Evolutionary conservation across 208 protist genomes (phyloP).

Genomic region (Trichomonas tenax): DNA sequence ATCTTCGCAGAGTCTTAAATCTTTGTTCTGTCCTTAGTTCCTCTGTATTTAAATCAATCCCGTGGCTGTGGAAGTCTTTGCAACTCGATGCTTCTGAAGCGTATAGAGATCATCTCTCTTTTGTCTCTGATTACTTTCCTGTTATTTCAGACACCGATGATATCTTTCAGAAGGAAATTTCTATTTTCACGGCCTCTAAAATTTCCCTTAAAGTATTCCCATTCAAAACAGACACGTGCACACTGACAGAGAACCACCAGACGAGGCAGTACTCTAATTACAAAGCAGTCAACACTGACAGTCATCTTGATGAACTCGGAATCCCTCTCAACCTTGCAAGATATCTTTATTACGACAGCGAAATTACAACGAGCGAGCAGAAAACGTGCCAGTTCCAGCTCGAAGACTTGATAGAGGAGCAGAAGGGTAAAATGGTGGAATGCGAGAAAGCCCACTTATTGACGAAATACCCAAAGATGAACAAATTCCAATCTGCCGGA

Average conservation of each 20-base stretch:
- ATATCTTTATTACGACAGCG: not conserved
- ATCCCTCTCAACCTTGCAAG: not conserved
- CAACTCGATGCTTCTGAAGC: not conserved
- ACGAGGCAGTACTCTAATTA: not conserved
- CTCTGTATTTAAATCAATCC: not conserved
- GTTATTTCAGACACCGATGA: not conserved
- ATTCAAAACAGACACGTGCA: not conserved
- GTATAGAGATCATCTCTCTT: not conserved
- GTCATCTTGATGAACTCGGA: not conserved
- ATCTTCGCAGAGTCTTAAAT: not conserved
- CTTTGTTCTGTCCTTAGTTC: not conserved
- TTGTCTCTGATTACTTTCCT: not conserved
- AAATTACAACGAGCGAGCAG: not conserved
- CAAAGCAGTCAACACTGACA: not conserved
- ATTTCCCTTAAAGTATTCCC: not conserved
- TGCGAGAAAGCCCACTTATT: not conserved
- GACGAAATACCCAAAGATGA: not conserved
- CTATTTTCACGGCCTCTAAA: not conserved
- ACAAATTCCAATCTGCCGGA: not conserved
- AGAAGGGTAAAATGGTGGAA: not conserved
- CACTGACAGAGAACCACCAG: not conserved
- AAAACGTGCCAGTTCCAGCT: not conserved
- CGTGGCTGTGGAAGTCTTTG: not conserved
- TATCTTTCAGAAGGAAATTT: not conserved
- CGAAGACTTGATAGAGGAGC: not conserved